A percentile compares a stretch with the other conserved stretches of the same genome.
Evolutionary conservation across 164 flowering plant species (phyloP).

Genomic region (Vitis rupestris): DNA sequence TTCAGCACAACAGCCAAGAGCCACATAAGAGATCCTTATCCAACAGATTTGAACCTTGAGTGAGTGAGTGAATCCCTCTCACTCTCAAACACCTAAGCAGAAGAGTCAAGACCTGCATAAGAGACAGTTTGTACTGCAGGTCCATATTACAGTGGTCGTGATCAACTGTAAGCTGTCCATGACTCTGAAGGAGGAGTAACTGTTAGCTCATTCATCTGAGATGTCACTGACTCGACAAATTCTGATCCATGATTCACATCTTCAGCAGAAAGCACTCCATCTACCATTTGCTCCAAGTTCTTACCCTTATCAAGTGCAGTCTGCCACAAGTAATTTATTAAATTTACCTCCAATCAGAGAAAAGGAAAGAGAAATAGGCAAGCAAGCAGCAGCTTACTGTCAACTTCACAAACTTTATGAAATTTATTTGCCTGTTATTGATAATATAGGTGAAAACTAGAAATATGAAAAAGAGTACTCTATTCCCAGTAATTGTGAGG

Average conservation of each 20-base stretch:
- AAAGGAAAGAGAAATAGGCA: constrained; percentile 3
- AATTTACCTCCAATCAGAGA: neutral
- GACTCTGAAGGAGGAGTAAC: constrained; percentile 35
- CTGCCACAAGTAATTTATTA: constrained; percentile 32
- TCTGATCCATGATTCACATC: constrained; percentile 30
- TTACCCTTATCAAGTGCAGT: constrained; percentile 73
- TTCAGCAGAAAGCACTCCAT: constrained; percentile 30
- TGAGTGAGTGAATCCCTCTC: no score
- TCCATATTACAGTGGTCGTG: no score
- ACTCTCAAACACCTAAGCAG: no score
- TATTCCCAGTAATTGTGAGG: no score
- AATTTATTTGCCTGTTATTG: neutral
- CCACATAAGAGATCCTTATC: no score
- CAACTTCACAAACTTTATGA: neutral
- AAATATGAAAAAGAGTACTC: no score
- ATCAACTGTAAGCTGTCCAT: no score
- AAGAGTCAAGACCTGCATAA: no score
- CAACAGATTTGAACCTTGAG: no score
- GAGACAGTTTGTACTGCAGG: no score
- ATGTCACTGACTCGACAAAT: constrained; percentile 43
- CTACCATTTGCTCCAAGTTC: constrained; percentile 23
- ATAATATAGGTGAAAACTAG: neutral
- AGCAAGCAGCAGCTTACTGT: neutral
- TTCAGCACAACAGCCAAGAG: no score
- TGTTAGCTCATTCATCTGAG: constrained; percentile 56